Evolutionary conservation across 2,329 filamentous ascomycete genomes (phyloP), one percentile per base, ranked within the genome.

Genomic region (Elsinoe australis): DNA sequence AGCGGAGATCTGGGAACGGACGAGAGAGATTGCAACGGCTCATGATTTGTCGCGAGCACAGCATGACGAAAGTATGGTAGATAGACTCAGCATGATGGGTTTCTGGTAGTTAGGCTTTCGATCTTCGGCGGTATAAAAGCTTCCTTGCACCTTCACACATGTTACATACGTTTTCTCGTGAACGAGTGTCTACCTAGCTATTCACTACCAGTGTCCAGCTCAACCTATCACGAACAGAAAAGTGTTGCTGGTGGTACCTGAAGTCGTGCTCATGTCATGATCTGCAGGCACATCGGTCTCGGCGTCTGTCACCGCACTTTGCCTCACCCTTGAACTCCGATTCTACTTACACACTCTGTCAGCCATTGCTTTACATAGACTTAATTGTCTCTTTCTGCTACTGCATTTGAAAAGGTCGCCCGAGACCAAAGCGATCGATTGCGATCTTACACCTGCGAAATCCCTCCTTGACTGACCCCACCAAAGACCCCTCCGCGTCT

Each of bases 51-150:
- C 24, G 21, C 21, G 14, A 44, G 21, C 39, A 44, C 21, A 22
- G 36, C 36, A 41, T 41, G 24, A 44, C 21, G 39, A 39, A 29
- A 12, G 14, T 12, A 36, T 29, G 29, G 31, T 35, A 35, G 47
- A 49, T 49, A 49, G 35, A 44, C 19, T 38, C 33, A 39, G 47
- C 38, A 49, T 49, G 21, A n/a, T 29, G 21, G 28, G 28, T 29
- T 32, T 44, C 24, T 44, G 28, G 15, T 44, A 44, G 21, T 44
- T 44, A 44, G 26, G 26, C 17, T 44, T 12, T 21, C 10, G 19
- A n/a, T n/a, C 32, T 21, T 32, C 39, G 39, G 39, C 24, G 39
- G 26, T 44, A 44, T 32, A 44, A 44, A 44, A 44, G 39, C 39
- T 31, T 32, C 10, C 21, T 17, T 44, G 39, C 39, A 44, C 39